These are phyloP conservation scores for Senna tora DNA, from an alignment of 306 rosid species.

Conservation along the genomic window DNA sequence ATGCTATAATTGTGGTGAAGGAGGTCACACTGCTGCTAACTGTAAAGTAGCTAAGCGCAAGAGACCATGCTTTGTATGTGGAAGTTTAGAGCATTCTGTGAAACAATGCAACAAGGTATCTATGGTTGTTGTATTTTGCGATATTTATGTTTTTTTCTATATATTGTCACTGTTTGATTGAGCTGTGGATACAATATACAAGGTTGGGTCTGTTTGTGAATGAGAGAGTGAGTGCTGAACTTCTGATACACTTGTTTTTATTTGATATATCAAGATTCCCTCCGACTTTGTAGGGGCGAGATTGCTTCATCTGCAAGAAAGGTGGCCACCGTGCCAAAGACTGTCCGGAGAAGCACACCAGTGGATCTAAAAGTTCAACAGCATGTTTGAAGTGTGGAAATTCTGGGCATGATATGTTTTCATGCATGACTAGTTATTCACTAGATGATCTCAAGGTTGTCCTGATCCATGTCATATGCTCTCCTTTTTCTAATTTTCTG, in stretches of 20 bases:
- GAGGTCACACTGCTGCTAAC: conserved; percentile 80
- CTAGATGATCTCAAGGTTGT: conserved; percentile 79
- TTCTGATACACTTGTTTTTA: background rate
- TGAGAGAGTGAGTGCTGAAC: background rate
- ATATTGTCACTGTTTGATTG: conserved; percentile 3
- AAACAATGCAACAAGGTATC: conserved; percentile 73
- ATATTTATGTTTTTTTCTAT: background rate
- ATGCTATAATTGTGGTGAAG: conserved; percentile 92
- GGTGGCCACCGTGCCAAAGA: conserved; percentile 82
- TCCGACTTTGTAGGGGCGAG: conserved; percentile 52
- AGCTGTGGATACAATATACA: background rate
- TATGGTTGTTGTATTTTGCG: background rate
- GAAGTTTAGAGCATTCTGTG: conserved; percentile 82
- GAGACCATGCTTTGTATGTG: conserved; percentile 91
- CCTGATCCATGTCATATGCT: conserved; percentile 18
- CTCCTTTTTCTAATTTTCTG: background rate
- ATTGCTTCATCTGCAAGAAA: conserved; percentile 79
- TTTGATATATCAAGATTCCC: conserved; percentile 5
- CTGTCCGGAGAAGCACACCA: conserved; percentile 74
- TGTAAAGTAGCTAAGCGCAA: conserved; percentile 67
- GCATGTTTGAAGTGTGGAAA: conserved; percentile 85
- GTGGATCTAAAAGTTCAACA: conserved; percentile 38
- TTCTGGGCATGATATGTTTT: conserved; percentile 89
- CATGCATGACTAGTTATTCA: conserved; percentile 64
- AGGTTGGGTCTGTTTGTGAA: background rate